phyloP scores from a whole-genome alignment of 257 asterid genomes.

The Solanum dulcamara region DNA sequence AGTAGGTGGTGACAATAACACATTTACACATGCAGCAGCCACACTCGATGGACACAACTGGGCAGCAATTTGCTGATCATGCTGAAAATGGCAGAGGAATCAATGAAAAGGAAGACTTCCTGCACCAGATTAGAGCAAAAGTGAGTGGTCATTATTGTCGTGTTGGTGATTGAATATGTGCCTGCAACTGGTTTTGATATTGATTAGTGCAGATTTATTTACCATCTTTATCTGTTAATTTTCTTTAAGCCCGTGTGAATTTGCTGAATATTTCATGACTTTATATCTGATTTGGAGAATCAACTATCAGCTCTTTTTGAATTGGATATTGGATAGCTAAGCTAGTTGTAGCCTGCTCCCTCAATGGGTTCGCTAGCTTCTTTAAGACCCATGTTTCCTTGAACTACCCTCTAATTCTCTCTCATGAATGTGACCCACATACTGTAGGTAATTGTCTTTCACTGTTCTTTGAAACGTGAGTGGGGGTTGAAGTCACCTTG shows the following conservation, averaged over 20 bases:
- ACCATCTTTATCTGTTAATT: not conserved
- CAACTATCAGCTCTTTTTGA: not conserved
- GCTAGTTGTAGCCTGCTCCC: not conserved
- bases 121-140: conserved; percentile 86
- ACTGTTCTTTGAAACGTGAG: not conserved
- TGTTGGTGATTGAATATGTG: not conserved
- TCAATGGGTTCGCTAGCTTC: not conserved
- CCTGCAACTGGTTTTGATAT: not conserved
- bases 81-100: conserved; percentile 17
- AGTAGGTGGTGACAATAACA: not conserved
- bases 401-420: not conserved
- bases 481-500: not conserved
- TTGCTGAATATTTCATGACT: not conserved
- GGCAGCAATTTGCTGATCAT: conserved; percentile 22
- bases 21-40: conserved; percentile 25
- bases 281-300: not conserved
- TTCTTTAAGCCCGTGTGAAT: not conserved
- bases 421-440: not conserved
- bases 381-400: not conserved
- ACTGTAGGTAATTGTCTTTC: not conserved
- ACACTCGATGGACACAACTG: conserved; percentile 24
- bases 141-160: conserved; percentile 28
- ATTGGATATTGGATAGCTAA: not conserved
- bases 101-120: conserved; percentile 68
- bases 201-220: not conserved